A percentile compares a stretch with the other conserved stretches of the same genome.
Evolutionary conservation across 192 early-diverging fungal genomes (phyloP).

Genomic region (Phycomyces blakesleeanus): DNA sequence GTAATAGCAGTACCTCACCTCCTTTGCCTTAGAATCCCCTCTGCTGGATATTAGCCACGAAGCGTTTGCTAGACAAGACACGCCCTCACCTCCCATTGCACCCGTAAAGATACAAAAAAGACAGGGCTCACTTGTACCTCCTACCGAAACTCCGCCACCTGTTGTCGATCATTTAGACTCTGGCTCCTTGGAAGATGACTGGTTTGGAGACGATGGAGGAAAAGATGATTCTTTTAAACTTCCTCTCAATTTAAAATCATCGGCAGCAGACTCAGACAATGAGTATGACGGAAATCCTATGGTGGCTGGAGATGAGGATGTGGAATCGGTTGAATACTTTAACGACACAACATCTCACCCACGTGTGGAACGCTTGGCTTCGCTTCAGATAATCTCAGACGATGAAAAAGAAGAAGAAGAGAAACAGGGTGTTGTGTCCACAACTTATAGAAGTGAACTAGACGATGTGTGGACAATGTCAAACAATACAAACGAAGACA

Average conservation of each 20-base stretch:
- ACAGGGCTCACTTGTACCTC: conserved; percentile 2
- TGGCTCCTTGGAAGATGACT: conserved; percentile 47
- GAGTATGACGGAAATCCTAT: conserved; percentile 38
- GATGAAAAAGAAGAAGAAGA: conserved; percentile 7
- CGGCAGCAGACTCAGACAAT: conserved; percentile 23
- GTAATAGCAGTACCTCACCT: background rate
- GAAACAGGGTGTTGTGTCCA: background rate
- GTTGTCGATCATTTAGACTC: conserved; percentile 43
- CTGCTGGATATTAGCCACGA: background rate
- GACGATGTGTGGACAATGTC: conserved; percentile 37
- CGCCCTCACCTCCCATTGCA: conserved; percentile 16
- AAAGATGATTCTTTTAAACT: conserved; percentile 6
- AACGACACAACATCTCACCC: conserved; percentile 6
- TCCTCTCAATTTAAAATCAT: background rate
- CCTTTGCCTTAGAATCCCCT: background rate
- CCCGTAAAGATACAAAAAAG: conserved; percentile 22
- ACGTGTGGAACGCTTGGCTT: background rate
- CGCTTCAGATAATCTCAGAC: background rate
- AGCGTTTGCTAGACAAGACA: background rate
- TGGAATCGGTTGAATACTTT: conserved; percentile 33
- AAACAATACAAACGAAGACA: conserved; percentile 18
- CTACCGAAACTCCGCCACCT: conserved; percentile 14
- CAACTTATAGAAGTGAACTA: conserved; percentile 14
- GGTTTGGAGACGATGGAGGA: conserved; percentile 31
- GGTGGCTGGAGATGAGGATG: conserved; percentile 51